Evolutionary conservation across 139 green algal species (phyloP), one percentile per base, ranked within the genome.

Genomic region (Nannochloris sp.): DNA sequence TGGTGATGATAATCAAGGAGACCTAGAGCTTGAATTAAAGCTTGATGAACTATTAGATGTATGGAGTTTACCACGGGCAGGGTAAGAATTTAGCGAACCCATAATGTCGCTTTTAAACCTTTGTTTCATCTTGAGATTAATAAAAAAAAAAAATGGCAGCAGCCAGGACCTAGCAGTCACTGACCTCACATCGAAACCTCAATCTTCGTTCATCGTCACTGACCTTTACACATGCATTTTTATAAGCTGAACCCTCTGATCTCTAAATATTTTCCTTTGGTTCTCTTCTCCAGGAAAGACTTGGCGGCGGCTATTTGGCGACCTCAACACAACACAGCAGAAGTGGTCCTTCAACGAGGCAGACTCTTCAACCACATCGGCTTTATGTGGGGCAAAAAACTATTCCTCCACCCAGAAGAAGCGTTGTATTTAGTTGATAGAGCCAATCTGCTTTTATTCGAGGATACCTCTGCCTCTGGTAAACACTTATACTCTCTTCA

Each of bases 391-490:
- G 65, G 71, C 30, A 51, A 8, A 27, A 68, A 65, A 45, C 34
- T 71, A 3, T 78, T 57, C 54, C 65, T 78, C 34, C 47, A 39
- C 35, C 53, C 61, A 5, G 71, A 78, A 60, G 71, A 78, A 53
- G 58, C 37, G 39, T 9, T 27, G 3, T 45, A 65, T 53, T 45
- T 65, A 7, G 45, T 74, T 15, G 71, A 78, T 60, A 68, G 71
- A 14, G 65, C 65, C 48, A 78, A 69, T 51, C 51, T 78, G 59
- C 33, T 78, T 23, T 47, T 78, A 19, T 73, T 78, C 31, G 70
- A 72, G 24, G 31, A 30, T 27, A 12, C 14, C 14, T 23, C 8
- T 23, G 31, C 5, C 15, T 8, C 30, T 31, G 23, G n/a, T 23
- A 9, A 45, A 51, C 38, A 34, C 24, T 32, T 73, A 35, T 57